Evolutionary conservation across 1,284 basidiomycete species (phyloP).

Genomic region (Boletellus deceptivus): DNA sequence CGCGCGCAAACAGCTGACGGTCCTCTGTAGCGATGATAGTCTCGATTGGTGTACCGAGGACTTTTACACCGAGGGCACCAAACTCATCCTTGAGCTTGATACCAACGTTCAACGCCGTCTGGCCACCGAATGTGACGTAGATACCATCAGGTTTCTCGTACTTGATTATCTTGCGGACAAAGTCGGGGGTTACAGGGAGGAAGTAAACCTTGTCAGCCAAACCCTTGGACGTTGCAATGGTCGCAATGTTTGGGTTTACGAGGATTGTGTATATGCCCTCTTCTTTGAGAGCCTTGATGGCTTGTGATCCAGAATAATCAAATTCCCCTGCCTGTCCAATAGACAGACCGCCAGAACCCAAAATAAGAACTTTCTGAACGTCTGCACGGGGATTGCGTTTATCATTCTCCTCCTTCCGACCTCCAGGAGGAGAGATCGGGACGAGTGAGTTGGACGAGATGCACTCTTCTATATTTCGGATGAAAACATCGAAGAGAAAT

Average conservation of each 20-base stretch:
- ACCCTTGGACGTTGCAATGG: slow-evolving; percentile 96
- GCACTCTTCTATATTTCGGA: slow-evolving; percentile 82
- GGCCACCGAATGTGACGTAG: slow-evolving; percentile 97
- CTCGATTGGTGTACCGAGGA: slow-evolving; percentile 95
- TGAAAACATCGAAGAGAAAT: slow-evolving; percentile 98
- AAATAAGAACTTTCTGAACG: slow-evolving; percentile 93
- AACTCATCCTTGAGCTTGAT: slow-evolving; percentile 98
- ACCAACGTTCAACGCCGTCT: slow-evolving; percentile 96
- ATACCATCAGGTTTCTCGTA: slow-evolving; percentile 99
- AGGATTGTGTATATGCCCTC: slow-evolving; percentile 99
- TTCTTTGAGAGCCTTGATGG: slow-evolving; percentile 98
- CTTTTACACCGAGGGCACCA: slow-evolving; percentile 81
- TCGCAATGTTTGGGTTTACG: slow-evolving; percentile 99
- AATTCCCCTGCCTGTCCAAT: slow-evolving; percentile 99
- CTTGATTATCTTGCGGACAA: slow-evolving; percentile 96
- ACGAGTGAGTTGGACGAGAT: slow-evolving; percentile 64
- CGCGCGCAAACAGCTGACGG: slow-evolving; percentile 88
- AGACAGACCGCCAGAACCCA: slow-evolving; percentile 96
- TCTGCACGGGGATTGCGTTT: slow-evolving; percentile 71
- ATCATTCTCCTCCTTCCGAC: slow-evolving; percentile 82
- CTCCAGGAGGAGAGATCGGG: slow-evolving; percentile 87
- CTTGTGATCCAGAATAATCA: slow-evolving; percentile 98
- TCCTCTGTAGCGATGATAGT: slow-evolving; percentile 99
- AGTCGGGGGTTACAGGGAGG: slow-evolving; percentile 96
- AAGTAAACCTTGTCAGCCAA: slow-evolving; percentile 99